These are phyloP conservation scores for Penicillium sp. DNA, from an alignment of 2,329 filamentous ascomycete species.

Conservation along the genomic window DNA sequence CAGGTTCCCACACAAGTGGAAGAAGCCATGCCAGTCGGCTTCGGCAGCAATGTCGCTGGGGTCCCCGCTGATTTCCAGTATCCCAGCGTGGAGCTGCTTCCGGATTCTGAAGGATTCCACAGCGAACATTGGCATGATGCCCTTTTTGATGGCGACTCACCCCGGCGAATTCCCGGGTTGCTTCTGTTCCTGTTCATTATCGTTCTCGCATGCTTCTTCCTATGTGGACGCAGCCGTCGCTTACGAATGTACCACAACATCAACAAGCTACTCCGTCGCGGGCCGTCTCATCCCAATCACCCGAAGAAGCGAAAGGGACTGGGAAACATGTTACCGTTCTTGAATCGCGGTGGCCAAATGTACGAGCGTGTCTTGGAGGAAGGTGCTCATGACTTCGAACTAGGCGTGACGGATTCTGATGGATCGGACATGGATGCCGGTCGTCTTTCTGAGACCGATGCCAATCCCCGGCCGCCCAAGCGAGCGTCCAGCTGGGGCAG, in stretches of 20 bases:
- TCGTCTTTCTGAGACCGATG: constrained; percentile 56
- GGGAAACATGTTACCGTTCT: constrained; percentile 48
- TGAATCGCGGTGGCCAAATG: constrained; percentile 40
- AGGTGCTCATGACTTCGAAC: constrained; percentile 72
- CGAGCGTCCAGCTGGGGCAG: constrained; percentile 35
- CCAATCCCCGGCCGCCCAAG: constrained; percentile 57
- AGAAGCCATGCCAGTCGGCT: constrained; percentile 74
- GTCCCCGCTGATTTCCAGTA: constrained; percentile 79
- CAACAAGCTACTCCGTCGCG: constrained; percentile 34
- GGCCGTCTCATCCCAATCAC: constrained; percentile 31
- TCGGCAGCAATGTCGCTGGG: constrained; percentile 75
- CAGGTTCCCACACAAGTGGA: constrained; percentile 68
- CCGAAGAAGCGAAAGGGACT: constrained; percentile 61
- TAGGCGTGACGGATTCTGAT: constrained; percentile 61
- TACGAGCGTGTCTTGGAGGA: constrained; percentile 89
- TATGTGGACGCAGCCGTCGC: constrained; percentile 76
- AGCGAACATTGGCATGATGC: constrained; percentile 59
- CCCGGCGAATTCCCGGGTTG: constrained; percentile 69
- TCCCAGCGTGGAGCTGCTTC: constrained; percentile 50
- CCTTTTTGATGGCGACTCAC: constrained; percentile 64
- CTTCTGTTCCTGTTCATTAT: constrained; percentile 75
- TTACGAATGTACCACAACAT: constrained; percentile 59
- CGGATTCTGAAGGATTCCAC: constrained; percentile 30
- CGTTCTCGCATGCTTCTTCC: constrained; percentile 65
- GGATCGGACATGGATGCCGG: constrained; percentile 59